A percentile compares a stretch with the other conserved stretches of the same genome.
Evolutionary conservation across 495 filamentous ascomycete genomes (phyloP).

Genomic region (Neurospora sp.): DNA sequence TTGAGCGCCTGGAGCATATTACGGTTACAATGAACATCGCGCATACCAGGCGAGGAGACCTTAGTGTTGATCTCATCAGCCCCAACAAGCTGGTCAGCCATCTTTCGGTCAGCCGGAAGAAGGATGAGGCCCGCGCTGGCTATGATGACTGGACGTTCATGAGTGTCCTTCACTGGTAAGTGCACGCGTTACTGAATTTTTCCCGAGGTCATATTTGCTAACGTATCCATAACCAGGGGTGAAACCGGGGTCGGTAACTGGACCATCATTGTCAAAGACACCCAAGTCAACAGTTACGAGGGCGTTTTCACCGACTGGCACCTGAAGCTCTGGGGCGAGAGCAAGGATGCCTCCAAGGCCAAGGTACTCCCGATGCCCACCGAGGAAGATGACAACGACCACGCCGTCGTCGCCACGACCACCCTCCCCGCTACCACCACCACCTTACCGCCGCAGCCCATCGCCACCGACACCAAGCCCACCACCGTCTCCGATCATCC

Average conservation of each 20-base stretch:
- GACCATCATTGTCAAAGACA: conserved; percentile 86
- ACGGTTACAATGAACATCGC: conserved; percentile 95
- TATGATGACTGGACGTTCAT: conserved; percentile 98
- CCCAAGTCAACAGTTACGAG: conserved; percentile 58
- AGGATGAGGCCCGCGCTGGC: conserved; percentile 55
- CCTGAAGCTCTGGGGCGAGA: conserved; percentile 87
- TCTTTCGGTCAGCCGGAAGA: conserved; percentile 59
- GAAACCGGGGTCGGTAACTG: conserved; percentile 80
- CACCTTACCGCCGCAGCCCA: conserved; percentile 18
- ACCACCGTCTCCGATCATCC: conserved; percentile 58
- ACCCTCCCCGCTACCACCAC: conserved; percentile 32
- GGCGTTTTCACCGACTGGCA: conserved; percentile 89
- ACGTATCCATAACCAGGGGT: conserved; percentile 49
- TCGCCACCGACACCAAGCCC: conserved; percentile 16
- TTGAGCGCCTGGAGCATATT: conserved; percentile 82
- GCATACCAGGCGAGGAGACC: conserved; percentile 76
- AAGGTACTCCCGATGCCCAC: conserved; percentile 69
- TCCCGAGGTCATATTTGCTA: conserved; percentile 1
- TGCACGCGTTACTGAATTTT: background rate
- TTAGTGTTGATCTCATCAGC: conserved; percentile 86
- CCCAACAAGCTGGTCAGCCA: conserved; percentile 75
- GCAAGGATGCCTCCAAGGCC: conserved; percentile 61
- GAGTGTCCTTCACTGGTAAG: conserved; percentile 92
- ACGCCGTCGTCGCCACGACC: conserved; percentile 44
- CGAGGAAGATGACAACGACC: conserved; percentile 73